Base-by-base conservation (phyloP, 1,284 basidiomycete genomes). In the Cutaneotrichosporon sp. region DNA sequence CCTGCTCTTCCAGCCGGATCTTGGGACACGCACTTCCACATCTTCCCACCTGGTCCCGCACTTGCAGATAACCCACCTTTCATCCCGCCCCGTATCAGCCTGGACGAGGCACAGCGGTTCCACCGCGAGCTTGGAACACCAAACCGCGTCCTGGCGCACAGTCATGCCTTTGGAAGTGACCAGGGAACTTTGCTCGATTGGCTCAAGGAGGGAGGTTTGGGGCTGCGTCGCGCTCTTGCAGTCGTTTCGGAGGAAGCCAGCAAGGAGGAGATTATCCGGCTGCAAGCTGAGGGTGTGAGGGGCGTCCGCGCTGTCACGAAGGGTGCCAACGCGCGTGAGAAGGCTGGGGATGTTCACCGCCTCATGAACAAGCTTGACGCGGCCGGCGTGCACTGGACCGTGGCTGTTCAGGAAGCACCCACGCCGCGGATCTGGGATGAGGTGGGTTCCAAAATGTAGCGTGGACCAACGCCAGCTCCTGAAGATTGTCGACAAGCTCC, bases 21-120 rank as follows among this genome's bases (percentile, higher is more conserved):
- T 6, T 46, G 47, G 47, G 52, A 54, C 47, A 54, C 52, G 26
- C 52, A 54, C 47, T 54, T 54, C 47, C 52, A 54, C 52, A 46
- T 54, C 47, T 54, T 49, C 43, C 52, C 52, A 3, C 19, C 45
- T 12, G 34, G 19, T n/a, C 17, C 33, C 9, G 0, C 33, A 1
- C 34, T 46, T 2, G 9, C 22, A 14, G 2, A 16, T 3, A 20
- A 19, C 2, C 42, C 47, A 14, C 33, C 41, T 2, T 54, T 49
- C 29, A 11, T 32, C 9, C 52, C 52, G 2, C 42, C 52, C 8
- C 32, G 26, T 6, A 44, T 54, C 42, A 33, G 33, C 16, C 14
- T 27, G 9, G 1, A 22, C 1, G 43, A 29, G 19, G 42, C 17
- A 1, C 42, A 38, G n/a, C 10, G 8, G 8, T 49, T 38, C 31